Conservation (phyloP, 176 grass and related monocot genomes). For the Paspalum notatum region DNA sequence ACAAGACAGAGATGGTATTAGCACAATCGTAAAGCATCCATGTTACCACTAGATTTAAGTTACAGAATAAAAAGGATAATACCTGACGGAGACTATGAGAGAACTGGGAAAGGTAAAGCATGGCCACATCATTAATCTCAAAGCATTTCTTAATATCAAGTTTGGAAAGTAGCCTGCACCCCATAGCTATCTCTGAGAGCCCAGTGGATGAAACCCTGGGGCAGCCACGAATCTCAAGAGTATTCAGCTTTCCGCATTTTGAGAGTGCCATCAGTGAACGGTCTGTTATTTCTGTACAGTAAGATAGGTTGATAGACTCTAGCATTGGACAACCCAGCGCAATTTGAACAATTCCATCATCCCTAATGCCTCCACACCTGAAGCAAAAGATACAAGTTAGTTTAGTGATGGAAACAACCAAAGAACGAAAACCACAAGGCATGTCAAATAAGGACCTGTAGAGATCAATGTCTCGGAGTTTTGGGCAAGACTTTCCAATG, state of each 20-base stretch:
- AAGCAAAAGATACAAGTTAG: slow-evolving; percentile 40
- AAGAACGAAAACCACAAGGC: slow-evolving; percentile 1
- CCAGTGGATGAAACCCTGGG: slow-evolving; percentile 56
- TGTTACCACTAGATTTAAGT: not conserved
- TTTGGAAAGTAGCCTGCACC: slow-evolving; percentile 68
- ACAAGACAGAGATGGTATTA: slow-evolving; percentile 14
- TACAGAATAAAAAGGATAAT: slow-evolving; percentile 5
- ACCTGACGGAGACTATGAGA: slow-evolving; percentile 74
- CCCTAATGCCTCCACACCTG: slow-evolving; percentile 72
- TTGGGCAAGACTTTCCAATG: slow-evolving; percentile 58
- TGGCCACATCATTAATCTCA: slow-evolving; percentile 67
- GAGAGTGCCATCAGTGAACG: slow-evolving; percentile 62
- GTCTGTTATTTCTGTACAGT: slow-evolving; percentile 81
- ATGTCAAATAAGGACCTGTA: slow-evolving; percentile 52
- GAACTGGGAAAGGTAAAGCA: slow-evolving; percentile 71
- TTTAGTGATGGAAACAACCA: not conserved
- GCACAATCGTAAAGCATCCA: not conserved
- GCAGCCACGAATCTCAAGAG: slow-evolving; percentile 76
- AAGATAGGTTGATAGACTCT: slow-evolving; percentile 73
- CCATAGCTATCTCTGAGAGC: slow-evolving; percentile 54
- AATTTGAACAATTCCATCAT: slow-evolving; percentile 63
- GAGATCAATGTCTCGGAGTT: slow-evolving; percentile 79
- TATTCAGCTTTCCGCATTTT: slow-evolving; percentile 64
- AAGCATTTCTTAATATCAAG: slow-evolving; percentile 90
- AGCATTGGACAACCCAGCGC: slow-evolving; percentile 64